These are phyloP conservation scores for Ustilago curta DNA, from an alignment of 1,284 basidiomycete species.

Conservation along the genomic window DNA sequence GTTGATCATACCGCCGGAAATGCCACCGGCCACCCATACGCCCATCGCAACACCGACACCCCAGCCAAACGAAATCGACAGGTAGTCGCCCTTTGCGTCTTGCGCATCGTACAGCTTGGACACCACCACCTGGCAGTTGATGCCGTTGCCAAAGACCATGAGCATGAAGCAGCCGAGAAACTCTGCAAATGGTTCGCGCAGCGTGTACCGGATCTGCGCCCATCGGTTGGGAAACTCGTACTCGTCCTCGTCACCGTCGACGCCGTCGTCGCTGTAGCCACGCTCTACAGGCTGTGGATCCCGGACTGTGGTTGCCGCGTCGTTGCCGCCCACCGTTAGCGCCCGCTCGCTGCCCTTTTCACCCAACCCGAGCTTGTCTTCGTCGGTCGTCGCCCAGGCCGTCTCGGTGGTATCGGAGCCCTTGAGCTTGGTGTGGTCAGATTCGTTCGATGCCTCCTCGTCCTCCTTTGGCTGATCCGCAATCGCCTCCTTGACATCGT, in stretches of 20 bases:
- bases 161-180: constrained; percentile 60
- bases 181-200: constrained; percentile 61
- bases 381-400: constrained; percentile 9
- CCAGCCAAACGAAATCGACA: constrained; percentile 63
- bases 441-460: constrained; percentile 8
- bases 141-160: constrained; percentile 62
- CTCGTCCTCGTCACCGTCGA: constrained; percentile 28
- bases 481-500: constrained; percentile 30
- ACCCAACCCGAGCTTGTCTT: constrained; percentile 11
- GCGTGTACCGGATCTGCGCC: constrained; percentile 53
- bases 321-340: constrained; percentile 1
- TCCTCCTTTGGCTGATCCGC: constrained; percentile 14
- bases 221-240: constrained; percentile 59
- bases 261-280: constrained; percentile 20
- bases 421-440: constrained; percentile 13
- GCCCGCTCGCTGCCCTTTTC: constrained; percentile 30
- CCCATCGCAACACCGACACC: constrained; percentile 63
- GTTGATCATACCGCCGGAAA: constrained; percentile 60
- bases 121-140: constrained; percentile 61
- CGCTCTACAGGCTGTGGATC: constrained; percentile 38
- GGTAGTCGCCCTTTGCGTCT: constrained; percentile 49
- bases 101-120: constrained; percentile 42
- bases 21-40: constrained; percentile 61
- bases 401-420: constrained; percentile 16
- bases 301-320: constrained; percentile 3